Evolutionary conservation across 306 rosid genomes (phyloP), one percentile per base, ranked within the genome.

Genomic region (Ormosia semicastrata): DNA sequence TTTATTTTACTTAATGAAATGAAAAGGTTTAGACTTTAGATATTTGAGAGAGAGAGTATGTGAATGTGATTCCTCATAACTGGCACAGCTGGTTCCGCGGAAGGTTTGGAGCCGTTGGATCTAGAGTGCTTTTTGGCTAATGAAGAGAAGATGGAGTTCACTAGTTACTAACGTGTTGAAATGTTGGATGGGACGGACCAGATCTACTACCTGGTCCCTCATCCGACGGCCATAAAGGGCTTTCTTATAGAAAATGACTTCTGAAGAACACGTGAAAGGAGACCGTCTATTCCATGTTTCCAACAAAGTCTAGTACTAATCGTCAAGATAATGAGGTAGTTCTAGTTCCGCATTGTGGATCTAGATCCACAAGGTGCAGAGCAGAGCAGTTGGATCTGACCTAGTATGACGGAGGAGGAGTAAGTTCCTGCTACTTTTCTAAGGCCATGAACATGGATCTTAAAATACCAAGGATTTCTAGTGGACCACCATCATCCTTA

Each of bases 31-130:
- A 3, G 74, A 78, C 15, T 11, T 76, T 79, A 37, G 76, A 72
- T 60, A 71, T 66, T 41, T 57, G 71, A 75, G 73, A 73, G 68
- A 78, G 69, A 17, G 44, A n/a, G 57, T 17, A n/a, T 50, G 47
- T 12, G 43, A 71, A 11, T 59, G 71, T 15, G 85, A 80, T 81
- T 86, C 86, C 41, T 34, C n/a, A 46, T 3, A 67, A 84, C 84
- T 67, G 44, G 81, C 76, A 82, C 85, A 80, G 87, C 90, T 91
- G 92, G 83, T 75, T 62, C 41, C 73, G 6, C 10, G 77, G 77
- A 5, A 6, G 59, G 46, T 65, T 88, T 71, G 44, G 24, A 46
- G 77, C 90, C 97, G 93, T 85, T 64, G 46, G 98, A 92, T 94
- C n/a, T 13, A 72, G 85, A 65, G 58, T 5, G 59, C 24, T 66